phyloP scores from a whole-genome alignment of 2,329 filamentous ascomycete genomes.

The Atkinsonella texensis region DNA sequence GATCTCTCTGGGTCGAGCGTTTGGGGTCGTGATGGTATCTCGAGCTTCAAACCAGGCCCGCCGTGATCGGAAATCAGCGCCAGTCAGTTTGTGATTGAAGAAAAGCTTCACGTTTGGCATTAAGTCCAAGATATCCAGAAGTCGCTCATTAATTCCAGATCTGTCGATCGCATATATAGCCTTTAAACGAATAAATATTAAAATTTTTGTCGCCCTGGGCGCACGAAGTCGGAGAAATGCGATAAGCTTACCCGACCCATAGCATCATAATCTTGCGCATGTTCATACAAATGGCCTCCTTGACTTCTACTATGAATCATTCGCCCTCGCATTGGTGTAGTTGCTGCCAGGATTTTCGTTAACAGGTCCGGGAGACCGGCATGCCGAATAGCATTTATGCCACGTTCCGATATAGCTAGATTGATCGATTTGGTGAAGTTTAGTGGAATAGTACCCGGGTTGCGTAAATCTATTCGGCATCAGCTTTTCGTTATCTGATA shows the following conservation, averaged over 20 bases:
- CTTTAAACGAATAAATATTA: slow-evolving; percentile 29
- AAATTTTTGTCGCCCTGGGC: background rate
- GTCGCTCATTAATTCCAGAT: slow-evolving; percentile 65
- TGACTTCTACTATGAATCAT: slow-evolving; percentile 78
- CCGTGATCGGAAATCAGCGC: slow-evolving; percentile 68
- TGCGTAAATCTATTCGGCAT: slow-evolving; percentile 61
- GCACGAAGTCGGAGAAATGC: too few relatives aligned
- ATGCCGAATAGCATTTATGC: slow-evolving; percentile 74
- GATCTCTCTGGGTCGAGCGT: slow-evolving; percentile 52
- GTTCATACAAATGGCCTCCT: slow-evolving; percentile 58
- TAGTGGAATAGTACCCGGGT: slow-evolving; percentile 68
- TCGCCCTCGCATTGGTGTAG: slow-evolving; percentile 86
- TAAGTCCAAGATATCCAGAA: slow-evolving; percentile 72
- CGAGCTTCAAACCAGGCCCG: slow-evolving; percentile 77
- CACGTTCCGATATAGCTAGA: slow-evolving; percentile 82
- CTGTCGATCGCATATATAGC: slow-evolving; percentile 80
- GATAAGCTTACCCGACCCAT: slow-evolving; percentile 58
- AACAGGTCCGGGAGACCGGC: slow-evolving; percentile 57
- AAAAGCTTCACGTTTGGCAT: slow-evolving; percentile 84
- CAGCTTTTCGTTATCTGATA: background rate
- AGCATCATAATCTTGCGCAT: slow-evolving; percentile 83
- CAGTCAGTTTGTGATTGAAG: slow-evolving; percentile 89
- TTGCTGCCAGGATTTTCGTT: slow-evolving; percentile 60
- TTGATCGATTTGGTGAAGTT: slow-evolving; percentile 99
- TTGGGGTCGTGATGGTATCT: slow-evolving; percentile 20